These are phyloP conservation scores for Aspergillus nomiae DNA, from an alignment of 2,329 filamentous ascomycete genomes.

Conservation along the genomic window DNA sequence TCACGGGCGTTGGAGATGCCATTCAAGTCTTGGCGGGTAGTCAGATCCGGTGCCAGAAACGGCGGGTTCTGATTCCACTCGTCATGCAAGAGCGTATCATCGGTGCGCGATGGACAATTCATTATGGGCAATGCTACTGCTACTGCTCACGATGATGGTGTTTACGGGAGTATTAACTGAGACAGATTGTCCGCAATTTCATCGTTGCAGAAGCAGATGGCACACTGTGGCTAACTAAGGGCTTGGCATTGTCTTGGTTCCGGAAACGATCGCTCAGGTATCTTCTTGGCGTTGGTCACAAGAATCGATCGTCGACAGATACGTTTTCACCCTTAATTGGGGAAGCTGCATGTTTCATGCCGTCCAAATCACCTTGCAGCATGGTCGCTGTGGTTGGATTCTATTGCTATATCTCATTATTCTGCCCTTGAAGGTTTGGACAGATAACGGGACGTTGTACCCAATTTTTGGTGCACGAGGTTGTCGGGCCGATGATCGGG, in stretches of 20 bases:
- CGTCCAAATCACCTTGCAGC: background rate
- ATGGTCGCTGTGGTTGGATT: background rate
- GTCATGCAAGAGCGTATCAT: conserved; percentile 51
- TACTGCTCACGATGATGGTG: background rate
- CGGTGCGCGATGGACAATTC: conserved; percentile 60
- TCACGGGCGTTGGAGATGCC: conserved; percentile 56
- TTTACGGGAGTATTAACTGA: background rate
- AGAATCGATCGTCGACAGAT: background rate
- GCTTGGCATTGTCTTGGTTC: background rate
- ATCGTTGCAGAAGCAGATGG: background rate
- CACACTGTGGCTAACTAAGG: background rate
- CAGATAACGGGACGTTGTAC: too few relatives aligned
- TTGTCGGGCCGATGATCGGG: background rate
- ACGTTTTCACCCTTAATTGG: background rate
- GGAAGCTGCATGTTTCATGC: background rate
- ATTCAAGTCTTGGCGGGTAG: conserved; percentile 59
- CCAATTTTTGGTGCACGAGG: background rate
- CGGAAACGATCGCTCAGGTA: background rate
- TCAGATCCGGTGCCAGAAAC: conserved; percentile 51
- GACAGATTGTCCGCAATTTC: background rate
- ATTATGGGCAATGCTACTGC: conserved; percentile 32
- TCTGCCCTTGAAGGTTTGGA: background rate
- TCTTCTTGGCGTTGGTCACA: background rate
- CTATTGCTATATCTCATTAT: background rate
- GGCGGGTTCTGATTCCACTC: conserved; percentile 59